Conservation (phyloP, 345 rosid genomes). For the Jatropha curcas region DNA sequence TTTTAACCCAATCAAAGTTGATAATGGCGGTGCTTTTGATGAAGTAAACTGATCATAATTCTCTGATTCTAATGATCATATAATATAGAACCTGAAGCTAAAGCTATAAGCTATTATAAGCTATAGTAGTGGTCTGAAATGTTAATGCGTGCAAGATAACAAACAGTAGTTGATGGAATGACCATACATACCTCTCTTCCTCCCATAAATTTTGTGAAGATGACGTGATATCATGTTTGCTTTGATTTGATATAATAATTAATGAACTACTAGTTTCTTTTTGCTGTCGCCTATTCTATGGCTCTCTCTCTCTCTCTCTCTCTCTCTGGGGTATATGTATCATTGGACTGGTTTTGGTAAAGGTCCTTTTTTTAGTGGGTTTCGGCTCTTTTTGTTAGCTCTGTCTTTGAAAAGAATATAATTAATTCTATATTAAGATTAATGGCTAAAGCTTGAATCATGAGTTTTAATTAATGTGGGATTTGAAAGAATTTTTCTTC, state of each 20-base stretch:
- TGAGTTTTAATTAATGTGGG: neutral
- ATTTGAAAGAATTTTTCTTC: neutral
- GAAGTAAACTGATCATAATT: neutral
- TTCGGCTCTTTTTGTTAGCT: neutral
- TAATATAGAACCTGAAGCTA: too few relatives aligned
- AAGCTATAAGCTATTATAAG: neutral
- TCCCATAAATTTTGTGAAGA: neutral
- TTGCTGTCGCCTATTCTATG: neutral
- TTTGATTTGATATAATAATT: slow-evolving; percentile 10
- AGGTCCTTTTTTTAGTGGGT: neutral
- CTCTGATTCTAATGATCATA: too few relatives aligned
- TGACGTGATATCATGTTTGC: slow-evolving; percentile 20
- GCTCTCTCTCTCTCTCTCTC: too few relatives aligned
- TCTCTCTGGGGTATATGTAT: slow-evolving; percentile 4
- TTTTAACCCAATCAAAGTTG: too few relatives aligned
- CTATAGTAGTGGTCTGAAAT: neutral
- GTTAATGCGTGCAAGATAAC: slow-evolving; percentile 13
- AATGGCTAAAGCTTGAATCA: neutral
- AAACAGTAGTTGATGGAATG: slow-evolving; percentile 1
- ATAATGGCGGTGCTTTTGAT: too few relatives aligned
- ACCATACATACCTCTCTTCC: neutral
- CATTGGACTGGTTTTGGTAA: neutral
- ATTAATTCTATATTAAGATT: too few relatives aligned
- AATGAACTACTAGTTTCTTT: slow-evolving; percentile 8
- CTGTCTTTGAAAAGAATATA: neutral